phyloP scores from a whole-genome alignment of 106 monocot species.

The Allium sativum region DNA sequence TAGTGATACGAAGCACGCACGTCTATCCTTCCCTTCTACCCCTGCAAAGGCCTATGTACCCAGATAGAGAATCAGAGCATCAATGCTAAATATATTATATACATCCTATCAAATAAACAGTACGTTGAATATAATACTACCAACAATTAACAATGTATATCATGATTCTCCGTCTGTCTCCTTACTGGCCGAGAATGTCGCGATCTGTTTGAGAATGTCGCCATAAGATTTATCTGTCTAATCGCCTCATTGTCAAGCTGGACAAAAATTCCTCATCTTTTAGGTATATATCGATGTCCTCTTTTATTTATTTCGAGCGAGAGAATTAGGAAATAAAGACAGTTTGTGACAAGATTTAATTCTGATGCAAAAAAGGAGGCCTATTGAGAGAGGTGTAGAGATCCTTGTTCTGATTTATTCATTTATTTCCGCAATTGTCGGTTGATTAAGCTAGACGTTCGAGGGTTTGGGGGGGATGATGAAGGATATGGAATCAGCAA shows the following conservation, averaged over 20 bases:
- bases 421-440: background rate
- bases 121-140: no score
- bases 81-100: no score
- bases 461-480: background rate
- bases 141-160: no score
- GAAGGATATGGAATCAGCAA: constrained; percentile 3
- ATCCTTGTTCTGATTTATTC: constrained; percentile 1
- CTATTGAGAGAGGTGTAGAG: background rate
- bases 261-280: background rate
- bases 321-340: constrained; percentile 4
- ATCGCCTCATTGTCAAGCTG: constrained; percentile 1
- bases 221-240: constrained; percentile 2
- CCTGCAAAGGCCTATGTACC: no score
- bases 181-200: constrained; percentile 4
- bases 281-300: background rate
- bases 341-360: constrained; percentile 3
- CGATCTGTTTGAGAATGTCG: constrained; percentile 2
- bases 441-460: background rate
- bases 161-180: background rate
- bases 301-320: background rate
- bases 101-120: no score
- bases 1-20: no score
- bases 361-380: background rate
- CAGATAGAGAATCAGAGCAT: no score
- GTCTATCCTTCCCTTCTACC: no score